Conservation (phyloP, 306 rosid species). For the Dryas alaskensis region DNA sequence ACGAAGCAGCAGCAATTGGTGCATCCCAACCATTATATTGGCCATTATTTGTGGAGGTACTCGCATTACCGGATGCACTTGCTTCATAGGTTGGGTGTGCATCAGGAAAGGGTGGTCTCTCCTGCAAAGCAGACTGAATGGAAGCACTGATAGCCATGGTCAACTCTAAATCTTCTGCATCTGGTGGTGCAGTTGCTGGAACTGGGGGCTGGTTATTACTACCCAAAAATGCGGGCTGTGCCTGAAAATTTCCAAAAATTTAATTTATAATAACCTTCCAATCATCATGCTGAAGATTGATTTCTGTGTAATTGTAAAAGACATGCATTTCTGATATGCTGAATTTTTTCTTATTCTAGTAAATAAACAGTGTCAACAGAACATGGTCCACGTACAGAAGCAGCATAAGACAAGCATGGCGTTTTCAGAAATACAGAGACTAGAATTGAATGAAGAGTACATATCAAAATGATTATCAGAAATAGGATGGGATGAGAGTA, state of each 20-base stretch:
- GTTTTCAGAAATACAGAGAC: not conserved
- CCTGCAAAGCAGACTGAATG: conserved; percentile 57
- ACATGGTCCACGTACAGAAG: not conserved
- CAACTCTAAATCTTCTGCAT: conserved; percentile 67
- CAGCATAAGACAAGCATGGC: not conserved
- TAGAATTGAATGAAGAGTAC: not conserved
- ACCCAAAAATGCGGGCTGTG: conserved; percentile 59
- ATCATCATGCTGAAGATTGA: not conserved
- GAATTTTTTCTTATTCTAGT: too few species aligned
- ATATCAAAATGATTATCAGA: not conserved
- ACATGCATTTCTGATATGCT: not conserved
- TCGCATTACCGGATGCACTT: conserved; percentile 51
- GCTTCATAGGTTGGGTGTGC: conserved; percentile 46
- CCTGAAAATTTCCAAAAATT: conserved; percentile 44
- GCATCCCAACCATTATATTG: conserved; percentile 41
- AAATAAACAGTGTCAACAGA: not conserved
- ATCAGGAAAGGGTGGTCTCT: conserved; percentile 44
- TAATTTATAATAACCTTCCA: conserved; percentile 15
- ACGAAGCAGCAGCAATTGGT: conserved; percentile 23
- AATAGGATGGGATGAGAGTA: not conserved
- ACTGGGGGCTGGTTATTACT: conserved; percentile 35
- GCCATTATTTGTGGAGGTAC: conserved; percentile 18
- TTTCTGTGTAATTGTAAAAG: not conserved
- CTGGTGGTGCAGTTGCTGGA: conserved; percentile 73
- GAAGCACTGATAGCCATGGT: conserved; percentile 73